Base-by-base conservation (phyloP, 306 rosid species). In the Ceratonia siliqua region DNA sequence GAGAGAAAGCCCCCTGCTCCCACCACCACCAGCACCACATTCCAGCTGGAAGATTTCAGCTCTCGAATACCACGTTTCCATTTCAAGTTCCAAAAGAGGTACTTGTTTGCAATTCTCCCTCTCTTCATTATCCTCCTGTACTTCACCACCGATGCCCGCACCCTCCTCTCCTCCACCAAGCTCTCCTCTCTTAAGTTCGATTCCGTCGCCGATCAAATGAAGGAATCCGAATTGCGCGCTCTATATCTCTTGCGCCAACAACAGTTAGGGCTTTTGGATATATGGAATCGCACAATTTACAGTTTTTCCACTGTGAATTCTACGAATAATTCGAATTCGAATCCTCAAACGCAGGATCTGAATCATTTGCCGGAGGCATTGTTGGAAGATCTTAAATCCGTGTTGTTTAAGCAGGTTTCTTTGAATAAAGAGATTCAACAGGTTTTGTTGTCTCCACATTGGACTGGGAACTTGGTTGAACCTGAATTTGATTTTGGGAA, bases 401-500 rank as follows among this genome's bases (percentile, higher is more conserved):
- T 87, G 2, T 22, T 92, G 20, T 75, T 78, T 53, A 62, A 73
- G 53, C 96, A 90, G 83, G 79, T 92, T 84, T 82, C 85, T n/a
- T 43, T 92, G 74, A 92, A 87, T 68, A 88, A 79, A 45, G 85
- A 88, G 85, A 92, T 92, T 64, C 96, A 92, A 30, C 86, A 83
- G 64, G 85, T 83, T 49, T 78, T 92, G 12, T 57, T 90, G 27
- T 73, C 86, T 13, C 78, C 94, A 13, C 90, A 88, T 62, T 68
- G 70, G 27, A 21, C 79, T 41, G 88, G 79, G 0, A 73, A 84
- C 66, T 68, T 55, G 27, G 49, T 75, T 12, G 81, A 64, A 14
- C 62, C 78, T 14, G 83, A 32, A 35, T 50, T 28, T 54, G 84
- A 71, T 32, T 38, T 55, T 58, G 70, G 45, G 58, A 89, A 78